Conservation (phyloP, 2,329 filamentous ascomycete genomes). For the Phialophora expanda region DNA sequence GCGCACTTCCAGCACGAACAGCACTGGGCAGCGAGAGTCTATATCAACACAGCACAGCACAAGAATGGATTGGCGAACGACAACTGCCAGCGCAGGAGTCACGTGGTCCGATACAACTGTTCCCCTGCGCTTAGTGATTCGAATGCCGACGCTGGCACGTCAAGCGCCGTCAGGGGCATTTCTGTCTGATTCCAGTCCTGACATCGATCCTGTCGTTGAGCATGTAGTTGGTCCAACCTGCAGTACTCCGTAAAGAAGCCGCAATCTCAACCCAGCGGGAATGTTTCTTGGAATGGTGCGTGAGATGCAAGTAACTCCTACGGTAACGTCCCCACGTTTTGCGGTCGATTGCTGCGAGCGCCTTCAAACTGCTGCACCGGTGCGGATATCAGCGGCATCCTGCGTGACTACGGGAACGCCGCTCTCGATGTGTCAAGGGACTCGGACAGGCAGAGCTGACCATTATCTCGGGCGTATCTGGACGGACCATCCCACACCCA, state of each 20-base stretch:
- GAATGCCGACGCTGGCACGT: neutral
- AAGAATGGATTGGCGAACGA: neutral
- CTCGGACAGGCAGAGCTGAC: neutral
- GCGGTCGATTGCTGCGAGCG: neutral
- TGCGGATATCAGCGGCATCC: constrained; percentile 16
- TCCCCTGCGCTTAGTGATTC: neutral
- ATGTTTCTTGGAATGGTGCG: neutral
- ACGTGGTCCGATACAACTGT: neutral
- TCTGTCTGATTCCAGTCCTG: neutral
- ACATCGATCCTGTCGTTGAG: neutral
- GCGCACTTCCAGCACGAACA: neutral
- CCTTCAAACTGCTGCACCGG: neutral
- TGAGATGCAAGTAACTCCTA: neutral
- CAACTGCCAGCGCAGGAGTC: neutral
- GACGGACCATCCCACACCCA: neutral
- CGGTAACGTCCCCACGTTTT: neutral
- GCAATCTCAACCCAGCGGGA: neutral
- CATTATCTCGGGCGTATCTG: neutral
- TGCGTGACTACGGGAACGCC: neutral
- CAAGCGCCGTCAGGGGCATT: neutral
- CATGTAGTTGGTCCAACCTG: neutral
- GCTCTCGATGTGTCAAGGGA: neutral
- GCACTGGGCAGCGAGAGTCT: neutral
- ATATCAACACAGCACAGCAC: neutral
- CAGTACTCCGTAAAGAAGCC: neutral